phyloP scores from a whole-genome alignment of 1,284 basidiomycete species.

The Melanopsichium pennsylvanicum region DNA sequence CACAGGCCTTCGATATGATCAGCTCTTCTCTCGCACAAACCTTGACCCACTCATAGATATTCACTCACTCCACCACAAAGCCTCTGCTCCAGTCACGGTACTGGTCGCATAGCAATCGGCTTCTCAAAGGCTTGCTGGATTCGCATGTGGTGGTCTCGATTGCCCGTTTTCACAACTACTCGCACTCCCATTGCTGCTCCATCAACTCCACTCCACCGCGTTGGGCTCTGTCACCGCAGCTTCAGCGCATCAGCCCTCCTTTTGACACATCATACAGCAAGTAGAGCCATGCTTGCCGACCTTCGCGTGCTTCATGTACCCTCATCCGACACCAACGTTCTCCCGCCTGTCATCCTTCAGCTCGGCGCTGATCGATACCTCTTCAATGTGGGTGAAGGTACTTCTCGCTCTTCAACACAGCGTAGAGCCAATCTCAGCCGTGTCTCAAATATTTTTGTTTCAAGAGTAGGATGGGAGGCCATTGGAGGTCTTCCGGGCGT shows the following conservation, averaged over 20 bases:
- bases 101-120: neutral
- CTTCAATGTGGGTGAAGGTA: conserved; percentile 85
- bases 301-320: conserved; percentile 58
- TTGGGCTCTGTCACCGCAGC: neutral
- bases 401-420: conserved; percentile 77
- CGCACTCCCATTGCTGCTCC: neutral
- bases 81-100: neutral
- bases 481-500: conserved; percentile 70
- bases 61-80: neutral
- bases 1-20: neutral
- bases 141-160: conserved; percentile 28
- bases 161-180: neutral
- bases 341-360: conserved; percentile 77
- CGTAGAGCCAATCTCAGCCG: conserved; percentile 74
- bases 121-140: neutral
- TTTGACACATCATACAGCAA: neutral
- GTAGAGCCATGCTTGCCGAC: conserved; percentile 33
- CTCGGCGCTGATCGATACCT: conserved; percentile 83
- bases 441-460: conserved; percentile 77
- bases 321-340: conserved; percentile 73
- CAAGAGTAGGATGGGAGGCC: conserved; percentile 73
- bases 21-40: neutral
- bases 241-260: neutral
- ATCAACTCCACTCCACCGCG: neutral
- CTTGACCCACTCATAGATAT: neutral